Percentiles rank a stretch among this genome's conserved stretches.
These are phyloP conservation scores for Anthracocystis setariae DNA, from an alignment of 1,284 basidiomycete genomes.

Conservation along the genomic window DNA sequence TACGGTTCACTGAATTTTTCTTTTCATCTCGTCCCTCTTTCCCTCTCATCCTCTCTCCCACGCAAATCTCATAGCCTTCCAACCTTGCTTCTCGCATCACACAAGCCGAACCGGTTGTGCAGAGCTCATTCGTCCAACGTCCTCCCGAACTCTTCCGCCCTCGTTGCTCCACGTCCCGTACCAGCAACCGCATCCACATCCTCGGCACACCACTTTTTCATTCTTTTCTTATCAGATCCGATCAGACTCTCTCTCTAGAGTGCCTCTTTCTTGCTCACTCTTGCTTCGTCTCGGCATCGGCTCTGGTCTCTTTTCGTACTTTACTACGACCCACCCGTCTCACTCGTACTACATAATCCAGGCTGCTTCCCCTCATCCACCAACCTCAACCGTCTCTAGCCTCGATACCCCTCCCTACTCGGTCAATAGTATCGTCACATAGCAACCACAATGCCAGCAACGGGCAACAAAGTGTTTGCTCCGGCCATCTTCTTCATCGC, in stretches of 20 bases:
- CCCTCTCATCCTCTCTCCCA: not conserved
- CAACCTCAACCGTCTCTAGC: slow-evolving; percentile 1
- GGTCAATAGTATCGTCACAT: not conserved
- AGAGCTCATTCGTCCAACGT: slow-evolving; percentile 10
- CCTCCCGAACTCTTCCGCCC: slow-evolving; percentile 15
- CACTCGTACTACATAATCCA: slow-evolving; percentile 1
- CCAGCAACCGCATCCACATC: too few relatives aligned
- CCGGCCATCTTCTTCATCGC: slow-evolving; percentile 67
- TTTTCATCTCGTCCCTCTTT: not conserved
- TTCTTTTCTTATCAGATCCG: slow-evolving; percentile 29
- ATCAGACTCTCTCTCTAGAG: slow-evolving; percentile 3
- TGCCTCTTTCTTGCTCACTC: not conserved
- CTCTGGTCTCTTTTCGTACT: slow-evolving; percentile 1
- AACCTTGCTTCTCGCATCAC: not conserved
- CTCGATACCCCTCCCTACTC: not conserved
- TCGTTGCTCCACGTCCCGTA: slow-evolving; percentile 6
- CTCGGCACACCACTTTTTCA: not conserved
- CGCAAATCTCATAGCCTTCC: not conserved
- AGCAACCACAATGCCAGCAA: slow-evolving; percentile 22
- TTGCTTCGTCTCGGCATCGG: not conserved
- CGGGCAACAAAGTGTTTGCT: slow-evolving; percentile 64
- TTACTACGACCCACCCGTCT: not conserved
- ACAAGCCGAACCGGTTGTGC: not conserved
- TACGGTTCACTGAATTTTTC: not conserved
- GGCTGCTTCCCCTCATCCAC: slow-evolving; percentile 1